Evolutionary conservation across 352 stramenopile genomes (phyloP), one percentile per base, ranked within the genome.

Genomic region (Globisporangium barbulae): DNA sequence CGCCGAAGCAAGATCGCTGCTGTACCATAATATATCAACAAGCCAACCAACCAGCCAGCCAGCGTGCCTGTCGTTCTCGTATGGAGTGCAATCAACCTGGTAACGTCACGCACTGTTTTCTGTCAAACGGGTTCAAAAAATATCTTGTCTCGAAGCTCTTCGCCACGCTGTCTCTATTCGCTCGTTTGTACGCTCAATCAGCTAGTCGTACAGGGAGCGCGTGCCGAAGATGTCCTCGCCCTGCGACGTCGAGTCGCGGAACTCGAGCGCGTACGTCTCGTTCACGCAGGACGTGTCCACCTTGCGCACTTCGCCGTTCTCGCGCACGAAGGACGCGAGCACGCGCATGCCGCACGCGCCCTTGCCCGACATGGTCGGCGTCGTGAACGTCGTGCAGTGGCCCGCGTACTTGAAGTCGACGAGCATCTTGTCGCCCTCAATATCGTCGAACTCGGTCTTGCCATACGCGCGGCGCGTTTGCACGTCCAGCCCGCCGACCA

Each of bases 311-410:
- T 74, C 70, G 52, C 85, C 85, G 60, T 75, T 71, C 60, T 83
- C 67, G 41, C 74, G 66, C 22, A 94, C 83, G 63, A 79, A 94
- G 15, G 83, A 92, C 15, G 75, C 67, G 21, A 94, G 69, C 64
- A 94, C 84, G 19, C 71, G 74, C 50, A 88, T 80, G 33, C 83
- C 85, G 59, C 85, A 94, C 7, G 81, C 88, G 9, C 67, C 39
- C 30, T 74, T 69, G 22, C 77, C 76, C 9, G 62, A 62, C 56
- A 63, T 70, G 30, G 69, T 79, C 19, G 78, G 81, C 39, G 85
- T 92, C 52, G 85, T 89, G 65, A 93, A 91, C 2, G 81, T 91
- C 42, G 85, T 93, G 70, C 83, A 93, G 59, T 93, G 83, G 13
- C 73, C 75, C 31, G 81, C 81, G 50, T 87, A 74, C 55, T 89